Conservation (phyloP, 495 filamentous ascomycete species). For the Thermochaetoides thermophila region DNA sequence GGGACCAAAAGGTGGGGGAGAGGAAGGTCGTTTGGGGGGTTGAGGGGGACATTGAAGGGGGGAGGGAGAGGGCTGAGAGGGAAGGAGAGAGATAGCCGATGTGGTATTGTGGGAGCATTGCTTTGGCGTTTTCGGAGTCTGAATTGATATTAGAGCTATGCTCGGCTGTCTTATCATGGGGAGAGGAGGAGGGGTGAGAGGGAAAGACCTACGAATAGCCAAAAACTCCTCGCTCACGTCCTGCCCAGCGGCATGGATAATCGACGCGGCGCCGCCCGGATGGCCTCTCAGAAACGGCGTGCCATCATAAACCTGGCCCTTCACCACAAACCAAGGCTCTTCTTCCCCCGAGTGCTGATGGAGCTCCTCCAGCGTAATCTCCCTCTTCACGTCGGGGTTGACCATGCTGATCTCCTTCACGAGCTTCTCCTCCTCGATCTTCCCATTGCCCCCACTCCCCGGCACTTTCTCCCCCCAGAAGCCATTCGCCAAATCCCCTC, state of each 20-base stretch:
- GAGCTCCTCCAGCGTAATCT: conserved; percentile 59
- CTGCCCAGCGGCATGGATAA: conserved; percentile 66
- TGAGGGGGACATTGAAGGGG: conserved; percentile 46
- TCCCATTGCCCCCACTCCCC: conserved; percentile 36
- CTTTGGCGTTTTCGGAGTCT: conserved; percentile 88
- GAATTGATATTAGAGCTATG: conserved; percentile 7
- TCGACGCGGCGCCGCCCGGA: conserved; percentile 81
- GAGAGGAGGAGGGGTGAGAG: background rate
- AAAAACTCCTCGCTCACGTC: conserved; percentile 91
- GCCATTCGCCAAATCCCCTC: conserved; percentile 67
- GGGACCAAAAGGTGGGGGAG: conserved; percentile 54
- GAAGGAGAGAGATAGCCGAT: conserved; percentile 60
- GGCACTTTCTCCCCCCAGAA: conserved; percentile 70
- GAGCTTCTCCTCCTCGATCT: conserved; percentile 24
- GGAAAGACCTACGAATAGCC: conserved; percentile 61
- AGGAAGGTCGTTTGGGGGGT: conserved; percentile 44
- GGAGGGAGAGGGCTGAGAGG: conserved; percentile 45
- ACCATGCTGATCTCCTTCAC: conserved; percentile 68
- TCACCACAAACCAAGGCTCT: conserved; percentile 81
- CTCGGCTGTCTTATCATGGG: too few relatives aligned
- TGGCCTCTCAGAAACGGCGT: conserved; percentile 71
- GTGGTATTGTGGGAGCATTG: conserved; percentile 83
- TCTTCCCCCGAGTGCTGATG: conserved; percentile 49
- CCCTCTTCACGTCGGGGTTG: conserved; percentile 46
- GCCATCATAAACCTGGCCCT: conserved; percentile 87